phyloP scores from a whole-genome alignment of 2,329 filamentous ascomycete genomes.

The Curvularia spicifera region DNA sequence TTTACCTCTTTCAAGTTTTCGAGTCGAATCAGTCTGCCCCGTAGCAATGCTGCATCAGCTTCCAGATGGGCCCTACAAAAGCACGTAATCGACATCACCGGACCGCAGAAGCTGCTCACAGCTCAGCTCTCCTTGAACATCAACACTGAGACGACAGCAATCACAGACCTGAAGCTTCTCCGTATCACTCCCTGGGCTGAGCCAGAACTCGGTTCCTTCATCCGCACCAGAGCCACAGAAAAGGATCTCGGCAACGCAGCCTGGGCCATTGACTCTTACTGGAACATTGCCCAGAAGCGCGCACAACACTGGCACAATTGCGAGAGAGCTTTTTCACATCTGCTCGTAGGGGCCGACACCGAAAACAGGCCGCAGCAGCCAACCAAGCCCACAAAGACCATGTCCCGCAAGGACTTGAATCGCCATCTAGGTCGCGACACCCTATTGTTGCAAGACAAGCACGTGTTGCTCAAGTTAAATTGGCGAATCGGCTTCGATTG shows the following conservation, averaged over 20 bases:
- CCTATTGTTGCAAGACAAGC: slow-evolving; percentile 41
- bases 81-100: slow-evolving; percentile 62
- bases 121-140: slow-evolving; percentile 66
- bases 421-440: slow-evolving; percentile 49
- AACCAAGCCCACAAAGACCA: slow-evolving; percentile 15
- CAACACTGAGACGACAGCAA: slow-evolving; percentile 49
- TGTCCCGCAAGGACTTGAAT: slow-evolving; percentile 57
- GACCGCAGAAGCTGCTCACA: slow-evolving; percentile 63
- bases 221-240: slow-evolving; percentile 50
- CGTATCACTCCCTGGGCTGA: slow-evolving; percentile 65
- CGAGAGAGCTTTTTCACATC: slow-evolving; percentile 54
- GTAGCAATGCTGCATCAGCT: slow-evolving; percentile 15
- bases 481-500: slow-evolving; percentile 74
- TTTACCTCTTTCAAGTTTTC: slow-evolving; percentile 72
- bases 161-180: slow-evolving; percentile 62
- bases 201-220: slow-evolving; percentile 63
- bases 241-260: slow-evolving; percentile 65
- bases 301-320: slow-evolving; percentile 68
- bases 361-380: slow-evolving; percentile 30
- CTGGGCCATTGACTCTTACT: slow-evolving; percentile 74
- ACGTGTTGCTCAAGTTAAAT: slow-evolving; percentile 60
- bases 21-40: slow-evolving; percentile 55
- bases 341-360: slow-evolving; percentile 26
- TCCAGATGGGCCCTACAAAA: slow-evolving; percentile 31
- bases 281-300: slow-evolving; percentile 64